These are phyloP conservation scores for Talaromyces sp. DNA, from an alignment of 2,329 filamentous ascomycete species.

Conservation along the genomic window DNA sequence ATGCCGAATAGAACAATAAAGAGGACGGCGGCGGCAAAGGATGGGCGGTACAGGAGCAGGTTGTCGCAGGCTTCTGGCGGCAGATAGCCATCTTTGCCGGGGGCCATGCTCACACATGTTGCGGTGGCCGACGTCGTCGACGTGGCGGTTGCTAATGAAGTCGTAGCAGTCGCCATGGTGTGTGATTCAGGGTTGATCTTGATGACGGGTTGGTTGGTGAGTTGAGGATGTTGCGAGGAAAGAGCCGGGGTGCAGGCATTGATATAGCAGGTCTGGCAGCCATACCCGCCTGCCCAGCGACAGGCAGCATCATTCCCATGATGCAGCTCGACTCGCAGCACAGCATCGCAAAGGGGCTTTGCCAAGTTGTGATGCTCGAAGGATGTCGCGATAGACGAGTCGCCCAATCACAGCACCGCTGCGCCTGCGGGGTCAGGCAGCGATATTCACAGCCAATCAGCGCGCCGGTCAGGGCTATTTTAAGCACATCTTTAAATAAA, in stretches of 20 bases:
- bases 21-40: constrained; percentile 29
- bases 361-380: background rate
- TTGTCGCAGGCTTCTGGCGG: constrained; percentile 14
- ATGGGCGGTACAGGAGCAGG: constrained; percentile 29
- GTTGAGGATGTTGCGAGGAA: background rate
- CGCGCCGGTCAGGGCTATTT: background rate
- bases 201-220: background rate
- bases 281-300: background rate
- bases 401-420: background rate
- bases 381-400: background rate
- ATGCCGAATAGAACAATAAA: constrained; percentile 34
- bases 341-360: too few relatives aligned
- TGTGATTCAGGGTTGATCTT: background rate
- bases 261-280: background rate
- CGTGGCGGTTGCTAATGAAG: constrained; percentile 12
- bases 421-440: background rate
- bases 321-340: background rate
- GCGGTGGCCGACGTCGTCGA: constrained; percentile 40
- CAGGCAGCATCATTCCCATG: background rate
- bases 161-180: background rate
- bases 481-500: background rate
- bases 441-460: background rate
- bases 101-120: constrained; percentile 16
- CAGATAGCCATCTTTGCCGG: constrained; percentile 20
- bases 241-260: background rate